Evolutionary conservation across 495 filamentous ascomycete species (phyloP).

Genomic region (Apiosordaria backusii): DNA sequence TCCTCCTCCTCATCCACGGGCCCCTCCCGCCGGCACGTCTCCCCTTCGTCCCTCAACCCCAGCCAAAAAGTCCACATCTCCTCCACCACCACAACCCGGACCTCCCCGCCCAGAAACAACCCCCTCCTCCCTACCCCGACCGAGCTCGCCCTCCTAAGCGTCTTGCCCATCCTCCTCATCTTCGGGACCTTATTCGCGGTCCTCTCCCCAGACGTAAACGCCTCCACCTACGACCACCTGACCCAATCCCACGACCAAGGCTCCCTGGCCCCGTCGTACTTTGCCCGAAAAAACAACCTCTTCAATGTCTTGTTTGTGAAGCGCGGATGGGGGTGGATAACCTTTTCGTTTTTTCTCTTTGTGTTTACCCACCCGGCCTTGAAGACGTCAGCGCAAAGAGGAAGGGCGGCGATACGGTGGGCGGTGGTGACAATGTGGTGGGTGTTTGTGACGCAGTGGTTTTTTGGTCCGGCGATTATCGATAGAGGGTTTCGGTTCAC

Average conservation of each 20-base stretch:
- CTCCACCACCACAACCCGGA: slow-evolving; percentile 8
- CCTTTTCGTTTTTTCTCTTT: slow-evolving; percentile 59
- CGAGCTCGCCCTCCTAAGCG: slow-evolving; percentile 56
- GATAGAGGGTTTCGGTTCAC: slow-evolving; percentile 79
- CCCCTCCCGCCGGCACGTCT: slow-evolving; percentile 4
- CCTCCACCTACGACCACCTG: slow-evolving; percentile 51
- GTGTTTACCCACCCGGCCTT: slow-evolving; percentile 56
- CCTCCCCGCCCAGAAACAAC: slow-evolving; percentile 28
- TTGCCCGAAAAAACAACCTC: slow-evolving; percentile 85
- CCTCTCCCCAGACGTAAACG: slow-evolving; percentile 66
- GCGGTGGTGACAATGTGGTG: slow-evolving; percentile 67
- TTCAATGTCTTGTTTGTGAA: slow-evolving; percentile 94
- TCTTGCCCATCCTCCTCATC: slow-evolving; percentile 74
- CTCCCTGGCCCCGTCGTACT: slow-evolving; percentile 73
- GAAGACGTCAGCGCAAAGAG: slow-evolving; percentile 29
- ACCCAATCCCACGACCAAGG: slow-evolving; percentile 54
- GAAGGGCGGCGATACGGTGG: slow-evolving; percentile 63
- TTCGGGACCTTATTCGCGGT: slow-evolving; percentile 76
- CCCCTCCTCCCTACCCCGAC: slow-evolving; percentile 59
- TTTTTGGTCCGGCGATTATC: slow-evolving; percentile 84
- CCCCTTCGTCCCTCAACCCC: background rate
- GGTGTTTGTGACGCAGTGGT: slow-evolving; percentile 89
- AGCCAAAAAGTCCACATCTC: slow-evolving; percentile 6
- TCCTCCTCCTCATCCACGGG: slow-evolving; percentile 14
- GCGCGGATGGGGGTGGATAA: slow-evolving; percentile 89